phyloP scores from a whole-genome alignment of 2,329 filamentous ascomycete species.

The Alternaria arbusti region DNA sequence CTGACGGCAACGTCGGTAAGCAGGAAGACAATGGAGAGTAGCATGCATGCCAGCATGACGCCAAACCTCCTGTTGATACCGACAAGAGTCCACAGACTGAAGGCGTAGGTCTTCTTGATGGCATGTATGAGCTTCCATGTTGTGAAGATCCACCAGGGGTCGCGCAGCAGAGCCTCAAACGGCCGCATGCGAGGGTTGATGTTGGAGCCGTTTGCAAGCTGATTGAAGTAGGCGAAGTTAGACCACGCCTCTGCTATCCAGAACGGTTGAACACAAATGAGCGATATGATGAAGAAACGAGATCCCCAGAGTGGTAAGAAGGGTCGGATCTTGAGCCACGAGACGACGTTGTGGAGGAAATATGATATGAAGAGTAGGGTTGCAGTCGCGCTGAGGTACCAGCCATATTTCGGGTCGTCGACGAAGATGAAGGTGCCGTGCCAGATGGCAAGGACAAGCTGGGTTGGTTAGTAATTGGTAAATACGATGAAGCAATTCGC shows the following conservation, averaged over 20 bases:
- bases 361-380: conserved; percentile 46
- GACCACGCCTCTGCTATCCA: conserved; percentile 46
- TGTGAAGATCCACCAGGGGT: conserved; percentile 48
- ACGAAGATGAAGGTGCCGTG: conserved; percentile 47
- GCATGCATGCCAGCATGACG: conserved; percentile 45
- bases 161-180: conserved; percentile 41
- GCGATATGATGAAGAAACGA: conserved; percentile 39
- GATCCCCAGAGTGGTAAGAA: conserved; percentile 45
- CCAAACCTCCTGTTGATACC: conserved; percentile 41
- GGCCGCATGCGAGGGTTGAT: conserved; percentile 39
- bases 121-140: conserved; percentile 41
- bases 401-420: conserved; percentile 40
- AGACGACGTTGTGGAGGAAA: conserved; percentile 44
- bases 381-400: conserved; percentile 44
- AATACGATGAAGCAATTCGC: background rate
- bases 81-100: conserved; percentile 33
- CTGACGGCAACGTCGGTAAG: conserved; percentile 40
- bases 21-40: conserved; percentile 39
- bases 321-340: conserved; percentile 45
- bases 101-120: conserved; percentile 44
- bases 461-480: conserved; percentile 7
- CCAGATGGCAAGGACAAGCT: conserved; percentile 47
- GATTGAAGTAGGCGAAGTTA: conserved; percentile 46
- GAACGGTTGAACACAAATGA: conserved; percentile 43
- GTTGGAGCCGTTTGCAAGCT: conserved; percentile 27